Conservation (phyloP, 2,329 filamentous ascomycete species). For the Aspergillus fumigatus region DNA sequence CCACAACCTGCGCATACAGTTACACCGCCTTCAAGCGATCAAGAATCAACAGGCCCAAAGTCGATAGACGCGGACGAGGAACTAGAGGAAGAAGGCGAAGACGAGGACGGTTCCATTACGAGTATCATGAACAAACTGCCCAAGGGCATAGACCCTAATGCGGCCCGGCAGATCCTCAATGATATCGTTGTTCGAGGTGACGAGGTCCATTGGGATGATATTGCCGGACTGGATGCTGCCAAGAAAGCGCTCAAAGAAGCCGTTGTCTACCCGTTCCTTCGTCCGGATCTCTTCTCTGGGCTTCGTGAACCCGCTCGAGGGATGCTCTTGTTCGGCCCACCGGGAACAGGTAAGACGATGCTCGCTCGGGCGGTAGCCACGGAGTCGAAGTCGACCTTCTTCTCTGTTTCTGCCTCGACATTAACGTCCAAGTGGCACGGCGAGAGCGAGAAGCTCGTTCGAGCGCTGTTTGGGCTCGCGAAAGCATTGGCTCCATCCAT, state of each 20-base stretch:
- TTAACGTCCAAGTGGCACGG: slow-evolving; percentile 94
- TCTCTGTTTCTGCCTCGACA: slow-evolving; percentile 92
- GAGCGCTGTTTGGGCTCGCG: slow-evolving; percentile 84
- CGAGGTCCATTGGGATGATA: slow-evolving; percentile 89
- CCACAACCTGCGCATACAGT: slow-evolving; percentile 38
- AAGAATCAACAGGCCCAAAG: slow-evolving; percentile 42
- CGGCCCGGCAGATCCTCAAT: slow-evolving; percentile 89
- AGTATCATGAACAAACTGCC: slow-evolving; percentile 72
- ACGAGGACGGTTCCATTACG: slow-evolving; percentile 55
- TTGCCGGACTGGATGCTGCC: slow-evolving; percentile 83
- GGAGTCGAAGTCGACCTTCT: slow-evolving; percentile 91
- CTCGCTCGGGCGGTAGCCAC: slow-evolving; percentile 90
- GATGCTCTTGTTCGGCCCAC: slow-evolving; percentile 93
- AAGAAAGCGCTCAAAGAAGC: slow-evolving; percentile 92
- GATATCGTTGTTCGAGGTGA: slow-evolving; percentile 94
- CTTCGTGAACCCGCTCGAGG: slow-evolving; percentile 88
- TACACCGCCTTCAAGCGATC: slow-evolving; percentile 43
- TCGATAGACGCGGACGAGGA: slow-evolving; percentile 42
- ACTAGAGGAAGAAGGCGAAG: slow-evolving; percentile 40
- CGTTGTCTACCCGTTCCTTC: slow-evolving; percentile 93
- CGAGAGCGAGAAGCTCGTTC: slow-evolving; percentile 93
- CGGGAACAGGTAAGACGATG: slow-evolving; percentile 99
- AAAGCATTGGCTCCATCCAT: slow-evolving; percentile 88
- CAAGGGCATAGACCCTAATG: slow-evolving; percentile 71
- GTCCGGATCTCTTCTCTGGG: slow-evolving; percentile 93